phyloP scores from a whole-genome alignment of 345 rosid genomes.

The Nephelium lappaceum region DNA sequence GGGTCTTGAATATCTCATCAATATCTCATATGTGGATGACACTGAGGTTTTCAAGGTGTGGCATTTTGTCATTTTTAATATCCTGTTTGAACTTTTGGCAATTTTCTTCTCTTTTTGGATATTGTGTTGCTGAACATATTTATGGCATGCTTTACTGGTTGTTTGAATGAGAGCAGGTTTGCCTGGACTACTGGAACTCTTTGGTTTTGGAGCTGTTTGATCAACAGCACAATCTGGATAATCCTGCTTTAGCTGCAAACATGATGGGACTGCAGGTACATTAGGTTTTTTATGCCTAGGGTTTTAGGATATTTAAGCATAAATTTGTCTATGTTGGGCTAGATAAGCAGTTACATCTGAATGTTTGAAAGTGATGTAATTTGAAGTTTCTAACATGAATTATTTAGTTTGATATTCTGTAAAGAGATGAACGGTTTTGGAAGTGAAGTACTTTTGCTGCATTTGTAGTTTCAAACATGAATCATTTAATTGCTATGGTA shows the following conservation, averaged over 20 bases:
- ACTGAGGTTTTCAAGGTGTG: conserved; percentile 98
- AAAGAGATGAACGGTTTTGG: background rate
- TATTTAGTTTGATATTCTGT: background rate
- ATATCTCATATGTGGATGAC: conserved; percentile 95
- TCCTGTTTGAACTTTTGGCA: background rate
- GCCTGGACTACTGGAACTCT: conserved; percentile 98
- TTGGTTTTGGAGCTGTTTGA: conserved; percentile 92
- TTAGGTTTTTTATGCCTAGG: background rate
- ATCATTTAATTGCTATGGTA: background rate
- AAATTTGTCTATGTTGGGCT: background rate
- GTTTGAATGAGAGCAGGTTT: conserved; percentile 61
- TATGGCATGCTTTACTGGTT: background rate
- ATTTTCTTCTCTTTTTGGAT: background rate
- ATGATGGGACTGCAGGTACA: conserved; percentile 87
- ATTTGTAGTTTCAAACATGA: background rate
- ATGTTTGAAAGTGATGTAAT: background rate
- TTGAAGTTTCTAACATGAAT: background rate
- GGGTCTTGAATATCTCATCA: conserved; percentile 93
- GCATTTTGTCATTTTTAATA: background rate
- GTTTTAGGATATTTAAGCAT: background rate
- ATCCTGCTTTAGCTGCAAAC: conserved; percentile 69
- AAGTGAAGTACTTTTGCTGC: background rate
- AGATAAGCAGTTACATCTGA: background rate
- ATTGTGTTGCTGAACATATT: background rate
- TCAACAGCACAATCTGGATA: conserved; percentile 78